Evolutionary conservation across 2,329 filamentous ascomycete genomes (phyloP).

Genomic region (Cladosporium oxysporum): DNA sequence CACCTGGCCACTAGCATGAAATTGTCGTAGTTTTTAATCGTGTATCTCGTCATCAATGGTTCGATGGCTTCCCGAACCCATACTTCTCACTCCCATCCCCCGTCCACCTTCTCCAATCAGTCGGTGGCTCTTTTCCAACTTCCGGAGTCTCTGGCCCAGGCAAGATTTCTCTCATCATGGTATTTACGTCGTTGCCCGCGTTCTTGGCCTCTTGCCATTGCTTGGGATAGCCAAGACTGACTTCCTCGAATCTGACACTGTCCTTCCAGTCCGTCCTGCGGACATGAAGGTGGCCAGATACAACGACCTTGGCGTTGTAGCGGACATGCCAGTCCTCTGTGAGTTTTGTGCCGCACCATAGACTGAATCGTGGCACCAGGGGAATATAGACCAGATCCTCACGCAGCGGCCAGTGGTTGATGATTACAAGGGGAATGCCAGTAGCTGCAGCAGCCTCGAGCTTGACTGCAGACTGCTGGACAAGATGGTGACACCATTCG

Average conservation of each 20-base stretch:
- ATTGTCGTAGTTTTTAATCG: background rate
- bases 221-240: conserved; percentile 49
- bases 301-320: conserved; percentile 50
- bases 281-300: conserved; percentile 50
- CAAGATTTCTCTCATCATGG: conserved; percentile 48
- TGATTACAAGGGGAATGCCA: conserved; percentile 44
- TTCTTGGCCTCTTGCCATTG: conserved; percentile 49
- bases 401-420: conserved; percentile 51
- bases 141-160: conserved; percentile 43
- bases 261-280: conserved; percentile 51
- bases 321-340: conserved; percentile 50
- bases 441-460: conserved; percentile 37
- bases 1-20: background rate
- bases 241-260: conserved; percentile 50
- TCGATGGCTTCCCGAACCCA: conserved; percentile 3
- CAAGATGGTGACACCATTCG: conserved; percentile 48
- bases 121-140: conserved; percentile 31
- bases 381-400: conserved; percentile 48
- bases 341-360: conserved; percentile 52
- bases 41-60: conserved; percentile 8
- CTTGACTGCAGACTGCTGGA: conserved; percentile 44
- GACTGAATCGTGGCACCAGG: conserved; percentile 45
- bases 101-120: conserved; percentile 18
- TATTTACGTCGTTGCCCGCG: conserved; percentile 47
- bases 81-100: background rate